A percentile compares a stretch with the other conserved stretches of the same genome.
Evolutionary conservation across 768 basidiomycete species (phyloP).

Genomic region (Lactarius hengduanensis): DNA sequence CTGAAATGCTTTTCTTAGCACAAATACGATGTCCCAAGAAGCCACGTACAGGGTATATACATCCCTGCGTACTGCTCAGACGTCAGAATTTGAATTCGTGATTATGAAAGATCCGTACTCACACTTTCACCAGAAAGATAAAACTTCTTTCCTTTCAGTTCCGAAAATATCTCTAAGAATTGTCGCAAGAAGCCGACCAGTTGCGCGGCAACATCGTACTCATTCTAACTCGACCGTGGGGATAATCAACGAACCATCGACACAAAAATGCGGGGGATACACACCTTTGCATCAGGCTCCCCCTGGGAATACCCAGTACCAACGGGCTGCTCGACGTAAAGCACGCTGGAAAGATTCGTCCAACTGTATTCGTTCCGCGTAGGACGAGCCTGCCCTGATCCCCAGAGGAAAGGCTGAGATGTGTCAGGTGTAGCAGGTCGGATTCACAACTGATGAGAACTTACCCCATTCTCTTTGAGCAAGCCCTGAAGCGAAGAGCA

Average conservation of each 20-base stretch:
- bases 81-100: background rate
- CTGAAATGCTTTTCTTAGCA: conserved; percentile 35
- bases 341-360: conserved; percentile 74
- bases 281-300: conserved; percentile 50
- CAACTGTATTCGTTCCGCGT: conserved; percentile 67
- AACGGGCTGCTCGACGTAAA: conserved; percentile 79
- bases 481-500: conserved; percentile 73
- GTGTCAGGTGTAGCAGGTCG: background rate
- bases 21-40: conserved; percentile 31
- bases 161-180: conserved; percentile 71
- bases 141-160: conserved; percentile 69
- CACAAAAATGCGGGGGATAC: background rate
- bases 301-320: conserved; percentile 80
- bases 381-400: conserved; percentile 59
- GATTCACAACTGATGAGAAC: conserved; percentile 32
- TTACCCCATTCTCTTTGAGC: conserved; percentile 72
- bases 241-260: background rate
- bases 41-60: conserved; percentile 57
- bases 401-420: conserved; percentile 64
- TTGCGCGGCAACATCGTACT: conserved; percentile 57
- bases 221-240: conserved; percentile 37
- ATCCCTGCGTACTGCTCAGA: conserved; percentile 64
- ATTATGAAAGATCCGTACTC: conserved; percentile 31
- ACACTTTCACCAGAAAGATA: conserved; percentile 77
- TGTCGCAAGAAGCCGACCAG: conserved; percentile 66